Conservation (phyloP, 78 protist genomes). For the Dictyostelium capitatum region DNA sequence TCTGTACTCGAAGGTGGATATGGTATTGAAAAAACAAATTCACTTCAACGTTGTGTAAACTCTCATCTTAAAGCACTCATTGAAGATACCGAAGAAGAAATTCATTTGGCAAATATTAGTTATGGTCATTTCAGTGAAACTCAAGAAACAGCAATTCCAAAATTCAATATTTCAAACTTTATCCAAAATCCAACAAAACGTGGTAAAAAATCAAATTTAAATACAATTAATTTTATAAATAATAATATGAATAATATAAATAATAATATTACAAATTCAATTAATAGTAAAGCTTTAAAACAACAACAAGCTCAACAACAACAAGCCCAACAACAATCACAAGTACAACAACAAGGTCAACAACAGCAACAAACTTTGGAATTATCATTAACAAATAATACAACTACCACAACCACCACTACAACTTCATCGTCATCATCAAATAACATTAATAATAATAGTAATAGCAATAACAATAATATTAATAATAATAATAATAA, state of each 20-base stretch:
- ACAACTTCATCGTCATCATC: not conserved
- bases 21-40: slow-evolving; percentile 54
- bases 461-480: not conserved
- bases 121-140: slow-evolving; percentile 21
- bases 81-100: slow-evolving; percentile 57
- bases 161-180: slow-evolving; percentile 8
- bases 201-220: slow-evolving; percentile 16
- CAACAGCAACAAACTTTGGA: not conserved
- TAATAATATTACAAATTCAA: not conserved
- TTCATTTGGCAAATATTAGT: not conserved
- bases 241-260: not conserved
- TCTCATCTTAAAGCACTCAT: slow-evolving; percentile 73
- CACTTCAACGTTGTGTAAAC: slow-evolving; percentile 52
- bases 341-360: not conserved
- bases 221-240: slow-evolving; percentile 20
- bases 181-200: not conserved
- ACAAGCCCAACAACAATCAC: not conserved
- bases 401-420: not conserved
- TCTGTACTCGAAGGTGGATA: slow-evolving; percentile 87
- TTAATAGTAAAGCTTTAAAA: not conserved
- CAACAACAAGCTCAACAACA: slow-evolving; percentile 14
- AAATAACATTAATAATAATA: not conserved
- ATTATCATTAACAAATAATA: not conserved
- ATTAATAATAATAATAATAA: not conserved
- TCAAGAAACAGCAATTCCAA: not conserved